These are phyloP conservation scores for Parachaetomium inaequale DNA, from an alignment of 495 filamentous ascomycete genomes.

Conservation along the genomic window DNA sequence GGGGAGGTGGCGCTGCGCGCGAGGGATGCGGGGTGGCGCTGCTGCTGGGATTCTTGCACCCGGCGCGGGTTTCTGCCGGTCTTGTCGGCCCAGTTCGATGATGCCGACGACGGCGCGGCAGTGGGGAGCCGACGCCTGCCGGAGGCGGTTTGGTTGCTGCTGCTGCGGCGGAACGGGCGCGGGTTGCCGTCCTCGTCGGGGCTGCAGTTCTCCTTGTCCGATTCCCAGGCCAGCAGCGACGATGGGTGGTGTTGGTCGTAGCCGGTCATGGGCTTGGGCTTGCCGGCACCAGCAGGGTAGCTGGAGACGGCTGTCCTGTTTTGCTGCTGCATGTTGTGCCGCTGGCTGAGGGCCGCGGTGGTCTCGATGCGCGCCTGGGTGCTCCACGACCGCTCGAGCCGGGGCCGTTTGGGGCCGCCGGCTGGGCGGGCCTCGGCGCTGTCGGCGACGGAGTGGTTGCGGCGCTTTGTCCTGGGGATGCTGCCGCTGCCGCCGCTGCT, in stretches of 20 bases:
- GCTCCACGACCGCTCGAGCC: conserved; percentile 60
- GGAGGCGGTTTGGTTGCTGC: not conserved
- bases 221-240: conserved; percentile 54
- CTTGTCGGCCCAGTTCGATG: not conserved
- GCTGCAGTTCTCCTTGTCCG: conserved; percentile 93
- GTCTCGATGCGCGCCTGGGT: conserved; percentile 66
- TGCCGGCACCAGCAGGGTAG: conserved; percentile 44
- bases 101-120: not conserved
- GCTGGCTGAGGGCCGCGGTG: conserved; percentile 30
- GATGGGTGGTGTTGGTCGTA: conserved; percentile 28
- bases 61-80: conserved; percentile 36
- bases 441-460: conserved; percentile 47
- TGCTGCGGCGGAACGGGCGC: conserved; percentile 23
- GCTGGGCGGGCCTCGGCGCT: conserved; percentile 43
- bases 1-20: conserved; percentile 38
- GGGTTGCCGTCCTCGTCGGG: conserved; percentile 48
- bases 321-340: conserved; percentile 26
- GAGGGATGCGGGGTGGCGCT: conserved; percentile 25
- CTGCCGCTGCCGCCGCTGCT: conserved; percentile 30
- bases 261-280: conserved; percentile 42
- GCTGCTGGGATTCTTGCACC: conserved; percentile 23
- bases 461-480: conserved; percentile 60
- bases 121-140: conserved; percentile 27
- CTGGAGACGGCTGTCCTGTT: not conserved
- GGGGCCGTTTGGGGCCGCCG: conserved; percentile 59